These are phyloP conservation scores for Serendipita sp. DNA, from an alignment of 768 basidiomycete species.

Conservation along the genomic window DNA sequence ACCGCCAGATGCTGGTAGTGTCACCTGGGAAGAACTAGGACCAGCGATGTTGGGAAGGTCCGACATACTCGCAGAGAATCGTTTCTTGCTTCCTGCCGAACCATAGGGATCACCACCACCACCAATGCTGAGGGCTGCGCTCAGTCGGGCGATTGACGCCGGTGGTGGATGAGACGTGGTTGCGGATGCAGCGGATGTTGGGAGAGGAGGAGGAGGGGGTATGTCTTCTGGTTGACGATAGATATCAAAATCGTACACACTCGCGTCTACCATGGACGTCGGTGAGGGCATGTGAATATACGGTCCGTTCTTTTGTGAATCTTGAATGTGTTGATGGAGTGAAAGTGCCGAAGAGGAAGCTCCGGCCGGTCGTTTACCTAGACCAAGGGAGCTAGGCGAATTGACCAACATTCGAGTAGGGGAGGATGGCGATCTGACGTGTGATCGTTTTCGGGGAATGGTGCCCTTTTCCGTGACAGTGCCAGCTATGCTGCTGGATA, in stretches of 20 bases:
- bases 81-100: background rate
- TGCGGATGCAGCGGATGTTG: background rate
- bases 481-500: background rate
- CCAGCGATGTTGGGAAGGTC: background rate
- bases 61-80: constrained; percentile 3
- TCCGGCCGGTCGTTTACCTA: background rate
- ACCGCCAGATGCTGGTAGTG: too few species aligned
- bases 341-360: background rate
- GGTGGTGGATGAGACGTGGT: background rate
- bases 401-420: background rate
- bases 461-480: background rate
- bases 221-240: background rate
- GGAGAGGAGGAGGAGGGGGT: background rate
- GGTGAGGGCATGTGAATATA: background rate
- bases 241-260: constrained; percentile 5
- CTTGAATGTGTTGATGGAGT: background rate
- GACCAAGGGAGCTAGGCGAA: background rate
- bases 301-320: background rate
- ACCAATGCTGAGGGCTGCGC: background rate
- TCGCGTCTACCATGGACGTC: background rate
- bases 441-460: background rate
- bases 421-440: background rate
- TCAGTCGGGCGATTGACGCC: background rate
- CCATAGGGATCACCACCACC: background rate
- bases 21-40: background rate